phyloP scores from a whole-genome alignment of 495 filamentous ascomycete species.

The Pseudevernia furfuracea region DNA sequence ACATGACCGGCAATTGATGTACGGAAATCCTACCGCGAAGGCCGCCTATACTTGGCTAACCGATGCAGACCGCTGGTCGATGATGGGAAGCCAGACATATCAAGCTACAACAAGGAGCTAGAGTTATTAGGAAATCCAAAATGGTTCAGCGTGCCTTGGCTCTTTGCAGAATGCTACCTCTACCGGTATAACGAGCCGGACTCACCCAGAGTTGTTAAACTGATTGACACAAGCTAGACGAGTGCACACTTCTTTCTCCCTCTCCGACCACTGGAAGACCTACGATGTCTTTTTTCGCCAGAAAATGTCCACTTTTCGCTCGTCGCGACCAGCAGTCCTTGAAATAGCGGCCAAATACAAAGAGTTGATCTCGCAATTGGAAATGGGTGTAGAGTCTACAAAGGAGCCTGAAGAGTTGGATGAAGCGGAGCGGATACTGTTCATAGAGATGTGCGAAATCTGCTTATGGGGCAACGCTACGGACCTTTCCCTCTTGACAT shows the following conservation, averaged over 20 bases:
- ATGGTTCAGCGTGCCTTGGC: conserved; percentile 82
- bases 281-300: conserved; percentile 90
- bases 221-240: conserved; percentile 48
- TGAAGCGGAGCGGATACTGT: conserved; percentile 67
- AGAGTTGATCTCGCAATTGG: conserved; percentile 52
- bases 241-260: conserved; percentile 64
- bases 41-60: neutral
- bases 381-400: conserved; percentile 26
- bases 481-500: conserved; percentile 83
- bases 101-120: conserved; percentile 81
- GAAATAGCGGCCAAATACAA: conserved; percentile 76
- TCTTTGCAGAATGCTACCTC: conserved; percentile 89
- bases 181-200: conserved; percentile 51
- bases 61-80: conserved; percentile 63
- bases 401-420: conserved; percentile 47
- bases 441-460: conserved; percentile 91
- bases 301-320: conserved; percentile 88
- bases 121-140: conserved; percentile 60
- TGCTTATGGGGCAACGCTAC: conserved; percentile 98
- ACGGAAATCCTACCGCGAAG: conserved; percentile 26
- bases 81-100: conserved; percentile 70
- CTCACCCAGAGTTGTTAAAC: neutral
- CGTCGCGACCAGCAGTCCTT: conserved; percentile 82
- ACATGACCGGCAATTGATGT: conserved; percentile 79
- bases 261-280: conserved; percentile 75